Conservation (phyloP, 768 basidiomycete species). For the Russula sp. region DNA sequence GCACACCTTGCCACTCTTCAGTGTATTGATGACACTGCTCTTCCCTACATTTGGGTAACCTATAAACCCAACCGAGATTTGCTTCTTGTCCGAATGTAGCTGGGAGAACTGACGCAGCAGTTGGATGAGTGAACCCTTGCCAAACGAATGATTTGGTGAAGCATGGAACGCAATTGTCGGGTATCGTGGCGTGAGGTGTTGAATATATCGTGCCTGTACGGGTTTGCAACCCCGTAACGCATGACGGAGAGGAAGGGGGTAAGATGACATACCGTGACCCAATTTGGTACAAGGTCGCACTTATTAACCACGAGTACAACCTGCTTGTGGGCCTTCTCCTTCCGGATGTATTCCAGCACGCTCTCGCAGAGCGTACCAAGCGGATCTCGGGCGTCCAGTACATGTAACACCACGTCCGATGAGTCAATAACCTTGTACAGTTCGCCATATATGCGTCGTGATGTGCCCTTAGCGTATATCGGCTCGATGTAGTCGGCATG, state of each 20-base stretch:
- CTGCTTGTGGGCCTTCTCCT: conserved; percentile 97
- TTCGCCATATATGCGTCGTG: conserved; percentile 93
- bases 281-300: conserved; percentile 96
- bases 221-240: neutral
- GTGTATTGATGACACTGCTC: conserved; percentile 94
- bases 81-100: conserved; percentile 97
- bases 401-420: conserved; percentile 91
- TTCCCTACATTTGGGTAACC: conserved; percentile 99
- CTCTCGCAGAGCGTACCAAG: conserved; percentile 93
- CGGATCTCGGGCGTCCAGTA: conserved; percentile 93
- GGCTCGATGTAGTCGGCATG: conserved; percentile 83
- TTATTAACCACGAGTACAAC: conserved; percentile 96
- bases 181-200: conserved; percentile 88
- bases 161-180: conserved; percentile 99
- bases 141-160: conserved; percentile 97
- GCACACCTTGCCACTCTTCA: conserved; percentile 98
- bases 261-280: conserved; percentile 82
- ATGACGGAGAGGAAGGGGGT: neutral
- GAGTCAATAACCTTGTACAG: conserved; percentile 99
- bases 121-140: conserved; percentile 97
- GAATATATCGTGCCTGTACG: conserved; percentile 83
- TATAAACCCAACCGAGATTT: conserved; percentile 96
- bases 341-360: conserved; percentile 85
- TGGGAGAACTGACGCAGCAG: conserved; percentile 94
- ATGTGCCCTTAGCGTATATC: conserved; percentile 93